Evolutionary conservation across 2,329 filamentous ascomycete species (phyloP).

Genomic region (Cadophora sp.): DNA sequence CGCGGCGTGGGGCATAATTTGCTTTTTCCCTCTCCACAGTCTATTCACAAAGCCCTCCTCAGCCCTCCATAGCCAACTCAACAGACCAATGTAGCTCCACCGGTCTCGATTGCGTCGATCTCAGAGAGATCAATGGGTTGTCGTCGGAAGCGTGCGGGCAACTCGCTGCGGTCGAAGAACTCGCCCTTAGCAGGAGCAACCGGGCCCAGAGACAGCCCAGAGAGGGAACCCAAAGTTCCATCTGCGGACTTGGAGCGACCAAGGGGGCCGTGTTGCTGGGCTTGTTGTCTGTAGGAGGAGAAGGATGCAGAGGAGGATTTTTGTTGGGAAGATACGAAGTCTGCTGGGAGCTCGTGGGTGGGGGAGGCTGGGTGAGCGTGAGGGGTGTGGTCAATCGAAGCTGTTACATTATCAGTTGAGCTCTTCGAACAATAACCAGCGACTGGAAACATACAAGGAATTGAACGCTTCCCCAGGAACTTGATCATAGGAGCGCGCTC

Average conservation of each 20-base stretch:
- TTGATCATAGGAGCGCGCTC: slow-evolving; percentile 51
- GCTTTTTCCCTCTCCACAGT: slow-evolving; percentile 20
- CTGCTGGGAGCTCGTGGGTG: slow-evolving; percentile 58
- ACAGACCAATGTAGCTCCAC: slow-evolving; percentile 73
- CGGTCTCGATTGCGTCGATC: slow-evolving; percentile 96
- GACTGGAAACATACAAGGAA: slow-evolving; percentile 45
- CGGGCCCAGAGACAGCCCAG: slow-evolving; percentile 74
- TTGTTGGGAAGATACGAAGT: slow-evolving; percentile 54
- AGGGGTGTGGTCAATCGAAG: slow-evolving; percentile 62
- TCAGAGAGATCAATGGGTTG: slow-evolving; percentile 77
- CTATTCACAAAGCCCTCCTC: slow-evolving; percentile 2
- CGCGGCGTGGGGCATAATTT: slow-evolving; percentile 28
- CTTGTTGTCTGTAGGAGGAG: slow-evolving; percentile 64
- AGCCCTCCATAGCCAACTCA: slow-evolving; percentile 26
- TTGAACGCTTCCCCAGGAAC: slow-evolving; percentile 50
- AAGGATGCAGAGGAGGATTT: slow-evolving; percentile 53
- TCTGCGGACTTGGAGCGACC: slow-evolving; percentile 40
- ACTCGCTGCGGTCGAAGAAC: slow-evolving; percentile 88
- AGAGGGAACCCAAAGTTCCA: slow-evolving; percentile 40
- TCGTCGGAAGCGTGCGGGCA: slow-evolving; percentile 83
- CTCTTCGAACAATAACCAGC: not conserved
- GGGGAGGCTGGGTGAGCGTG: slow-evolving; percentile 63
- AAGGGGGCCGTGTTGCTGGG: slow-evolving; percentile 65
- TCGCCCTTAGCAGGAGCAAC: slow-evolving; percentile 74
- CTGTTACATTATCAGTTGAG: slow-evolving; percentile 47